Conservation (phyloP, 306 rosid species). For the Dalbergia cochinchinensis region DNA sequence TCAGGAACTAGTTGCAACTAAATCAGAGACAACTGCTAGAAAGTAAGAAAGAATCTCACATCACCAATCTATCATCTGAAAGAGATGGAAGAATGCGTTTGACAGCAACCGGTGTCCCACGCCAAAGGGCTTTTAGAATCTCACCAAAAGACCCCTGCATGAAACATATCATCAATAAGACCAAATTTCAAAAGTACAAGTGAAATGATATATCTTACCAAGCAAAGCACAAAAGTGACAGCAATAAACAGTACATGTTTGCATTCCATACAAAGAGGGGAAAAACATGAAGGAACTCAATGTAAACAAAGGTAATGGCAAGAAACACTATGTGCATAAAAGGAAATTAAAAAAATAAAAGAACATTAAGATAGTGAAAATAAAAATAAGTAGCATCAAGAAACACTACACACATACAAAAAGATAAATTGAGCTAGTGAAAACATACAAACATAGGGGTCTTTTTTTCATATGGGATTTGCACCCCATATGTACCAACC, state of each 20-base stretch:
- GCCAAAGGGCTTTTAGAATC: slow-evolving; percentile 94
- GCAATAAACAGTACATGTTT: slow-evolving; percentile 12
- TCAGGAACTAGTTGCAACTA: slow-evolving; percentile 23
- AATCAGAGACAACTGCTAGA: slow-evolving; percentile 12
- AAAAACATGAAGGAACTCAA: slow-evolving; percentile 4
- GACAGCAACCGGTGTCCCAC: slow-evolving; percentile 99
- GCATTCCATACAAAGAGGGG: not conserved
- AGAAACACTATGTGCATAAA: slow-evolving; percentile 4
- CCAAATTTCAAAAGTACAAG: slow-evolving; percentile 30
- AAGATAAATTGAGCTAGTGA: no score
- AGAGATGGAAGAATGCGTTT: slow-evolving; percentile 98
- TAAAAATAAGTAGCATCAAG: no score
- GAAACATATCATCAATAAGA: slow-evolving; percentile 35
- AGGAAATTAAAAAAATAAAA: no score
- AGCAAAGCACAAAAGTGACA: slow-evolving; percentile 31
- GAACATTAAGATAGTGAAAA: no score
- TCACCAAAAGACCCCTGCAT: slow-evolving; percentile 98
- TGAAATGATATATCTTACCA: not conserved
- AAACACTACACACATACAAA: no score
- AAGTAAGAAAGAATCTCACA: slow-evolving; percentile 66
- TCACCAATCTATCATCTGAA: slow-evolving; percentile 93
- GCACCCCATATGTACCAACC: no score
- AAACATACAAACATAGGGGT: no score
- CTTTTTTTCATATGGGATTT: no score
- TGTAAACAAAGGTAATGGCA: slow-evolving; percentile 11